Evolutionary conservation across 495 filamentous ascomycete species (phyloP).

Genomic region (Aspergillus ostianus): DNA sequence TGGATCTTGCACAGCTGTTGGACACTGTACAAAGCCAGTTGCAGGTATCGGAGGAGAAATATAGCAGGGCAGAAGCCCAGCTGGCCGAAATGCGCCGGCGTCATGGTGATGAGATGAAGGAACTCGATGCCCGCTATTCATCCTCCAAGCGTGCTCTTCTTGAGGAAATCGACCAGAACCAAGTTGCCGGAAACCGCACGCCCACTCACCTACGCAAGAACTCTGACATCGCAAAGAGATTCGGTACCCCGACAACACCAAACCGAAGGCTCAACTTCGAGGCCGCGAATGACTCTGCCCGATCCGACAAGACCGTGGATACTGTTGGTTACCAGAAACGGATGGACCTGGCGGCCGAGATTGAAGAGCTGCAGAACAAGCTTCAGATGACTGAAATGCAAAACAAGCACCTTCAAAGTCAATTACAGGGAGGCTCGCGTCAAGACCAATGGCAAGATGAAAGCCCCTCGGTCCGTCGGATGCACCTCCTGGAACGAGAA

Average conservation of each 20-base stretch:
- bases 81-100: slow-evolving; percentile 72
- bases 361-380: slow-evolving; percentile 92
- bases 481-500: slow-evolving; percentile 89
- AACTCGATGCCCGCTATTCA: slow-evolving; percentile 69
- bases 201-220: slow-evolving; percentile 74
- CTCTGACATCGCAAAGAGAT: slow-evolving; percentile 64
- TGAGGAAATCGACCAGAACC: slow-evolving; percentile 87
- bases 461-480: slow-evolving; percentile 76
- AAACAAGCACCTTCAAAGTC: slow-evolving; percentile 88
- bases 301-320: slow-evolving; percentile 87
- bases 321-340: slow-evolving; percentile 83
- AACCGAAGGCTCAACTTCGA: slow-evolving; percentile 66
- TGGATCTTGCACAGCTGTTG: slow-evolving; percentile 85
- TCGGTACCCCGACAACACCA: slow-evolving; percentile 74
- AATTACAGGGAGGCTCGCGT: slow-evolving; percentile 61
- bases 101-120: slow-evolving; percentile 69
- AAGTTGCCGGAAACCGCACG: slow-evolving; percentile 71
- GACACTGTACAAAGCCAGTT: slow-evolving; percentile 84
- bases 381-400: slow-evolving; percentile 95
- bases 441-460: slow-evolving; percentile 70
- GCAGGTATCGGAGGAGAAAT: slow-evolving; percentile 80
- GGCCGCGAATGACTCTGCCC: slow-evolving; percentile 69
- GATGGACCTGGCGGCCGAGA: slow-evolving; percentile 86
- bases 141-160: slow-evolving; percentile 69
- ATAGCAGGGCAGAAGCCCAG: slow-evolving; percentile 78